A percentile compares a stretch with the other conserved stretches of the same genome.
phyloP scores from a whole-genome alignment of 257 asterid genomes.

The Paraleonurus japonicus region DNA sequence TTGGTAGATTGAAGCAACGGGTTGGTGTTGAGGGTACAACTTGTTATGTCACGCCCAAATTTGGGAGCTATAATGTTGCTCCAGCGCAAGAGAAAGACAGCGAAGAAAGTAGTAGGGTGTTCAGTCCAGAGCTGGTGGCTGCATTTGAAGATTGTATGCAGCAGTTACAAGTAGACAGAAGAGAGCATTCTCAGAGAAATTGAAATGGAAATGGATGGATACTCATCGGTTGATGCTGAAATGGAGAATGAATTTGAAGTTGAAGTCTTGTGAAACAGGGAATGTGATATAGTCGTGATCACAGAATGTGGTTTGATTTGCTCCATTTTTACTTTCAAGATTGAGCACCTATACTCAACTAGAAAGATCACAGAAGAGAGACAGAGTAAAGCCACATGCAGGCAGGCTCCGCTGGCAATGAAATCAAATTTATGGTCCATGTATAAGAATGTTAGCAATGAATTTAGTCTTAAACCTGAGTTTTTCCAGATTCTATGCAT shows the following conservation, averaged over 20 bases:
- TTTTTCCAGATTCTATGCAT: background rate
- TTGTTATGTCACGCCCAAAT: constrained; percentile 42
- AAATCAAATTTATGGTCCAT: background rate
- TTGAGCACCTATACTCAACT: no score
- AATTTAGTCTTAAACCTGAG: background rate
- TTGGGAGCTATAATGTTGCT: constrained; percentile 42
- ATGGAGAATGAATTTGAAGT: background rate
- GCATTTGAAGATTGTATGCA: constrained; percentile 53
- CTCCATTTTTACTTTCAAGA: no score
- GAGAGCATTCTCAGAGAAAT: constrained; percentile 39
- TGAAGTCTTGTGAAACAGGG: background rate
- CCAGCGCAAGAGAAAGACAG: background rate
- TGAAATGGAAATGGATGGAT: constrained; percentile 17
- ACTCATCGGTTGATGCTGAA: background rate
- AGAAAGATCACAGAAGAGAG: background rate
- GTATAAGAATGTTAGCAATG: background rate
- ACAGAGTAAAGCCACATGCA: background rate
- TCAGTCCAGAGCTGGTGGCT: constrained; percentile 44
- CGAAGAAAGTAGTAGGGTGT: constrained; percentile 4
- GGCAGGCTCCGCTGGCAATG: background rate
- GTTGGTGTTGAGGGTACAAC: constrained; percentile 29
- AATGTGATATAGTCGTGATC: no score
- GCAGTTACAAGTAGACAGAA: constrained; percentile 44
- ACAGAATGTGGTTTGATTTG: no score
- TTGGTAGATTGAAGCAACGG: constrained; percentile 29